Evolutionary conservation across 306 rosid species (phyloP).

Genomic region (Cyclanthera cordifolia): DNA sequence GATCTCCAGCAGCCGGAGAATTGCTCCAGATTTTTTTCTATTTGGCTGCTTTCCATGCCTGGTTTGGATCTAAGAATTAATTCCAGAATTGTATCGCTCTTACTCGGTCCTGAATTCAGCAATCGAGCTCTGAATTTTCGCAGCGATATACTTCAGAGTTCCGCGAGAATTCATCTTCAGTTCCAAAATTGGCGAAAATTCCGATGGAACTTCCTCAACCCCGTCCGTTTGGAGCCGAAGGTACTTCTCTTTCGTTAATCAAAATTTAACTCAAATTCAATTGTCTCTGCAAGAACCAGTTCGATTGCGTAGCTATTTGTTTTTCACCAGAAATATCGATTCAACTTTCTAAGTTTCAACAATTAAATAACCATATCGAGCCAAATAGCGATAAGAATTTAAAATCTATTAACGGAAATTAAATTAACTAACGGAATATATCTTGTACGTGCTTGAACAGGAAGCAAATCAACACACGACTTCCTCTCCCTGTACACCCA

Average conservation of each 20-base stretch:
- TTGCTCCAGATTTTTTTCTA: neutral
- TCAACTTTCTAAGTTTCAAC: neutral
- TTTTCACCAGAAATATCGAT: neutral
- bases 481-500: slow-evolving; percentile 76
- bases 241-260: slow-evolving; percentile 15
- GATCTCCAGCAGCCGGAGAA: neutral
- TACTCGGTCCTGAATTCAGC: neutral
- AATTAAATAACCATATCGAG: too few species aligned
- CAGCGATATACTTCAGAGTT: neutral
- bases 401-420: neutral
- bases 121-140: slow-evolving; percentile 4
- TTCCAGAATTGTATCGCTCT: neutral
- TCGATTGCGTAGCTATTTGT: neutral
- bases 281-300: neutral
- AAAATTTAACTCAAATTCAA: neutral
- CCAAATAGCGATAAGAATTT: neutral
- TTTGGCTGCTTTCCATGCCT: slow-evolving; percentile 10
- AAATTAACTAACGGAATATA: neutral
- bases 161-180: slow-evolving; percentile 18
- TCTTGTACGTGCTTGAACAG: slow-evolving; percentile 34
- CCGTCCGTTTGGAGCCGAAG: slow-evolving; percentile 58
- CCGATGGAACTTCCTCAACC: slow-evolving; percentile 90
- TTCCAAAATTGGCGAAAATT: slow-evolving; percentile 21
- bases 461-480: slow-evolving; percentile 81
- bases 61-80: slow-evolving; percentile 13